Base-by-base conservation (phyloP, 164 flowering plant species). In the Dillenia turbinata region DNA sequence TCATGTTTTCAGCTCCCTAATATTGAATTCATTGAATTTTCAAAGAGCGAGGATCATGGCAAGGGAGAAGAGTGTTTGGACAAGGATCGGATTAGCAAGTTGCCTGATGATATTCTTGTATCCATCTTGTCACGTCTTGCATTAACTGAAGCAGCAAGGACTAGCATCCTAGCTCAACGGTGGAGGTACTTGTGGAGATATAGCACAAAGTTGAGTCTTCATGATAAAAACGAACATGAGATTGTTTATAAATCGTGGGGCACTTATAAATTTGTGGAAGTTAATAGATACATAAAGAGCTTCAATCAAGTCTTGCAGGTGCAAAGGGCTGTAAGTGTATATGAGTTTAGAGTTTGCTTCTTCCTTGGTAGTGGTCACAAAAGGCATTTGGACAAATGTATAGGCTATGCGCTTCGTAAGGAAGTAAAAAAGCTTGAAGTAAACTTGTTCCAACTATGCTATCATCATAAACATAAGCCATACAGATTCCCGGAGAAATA, bases 181-280 rank as follows among this genome's bases (percentile, higher is more conserved):
- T 67, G 65, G 70, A 54, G 47, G 6, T 9, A 48, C 8, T 17
- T 56, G 43, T 67, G 70, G 65, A 54, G 19, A 16, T 67, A 12
- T 14, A 48, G 49, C 5, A 44, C 65, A 14, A 33, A 44, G 5
- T 46, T 66, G 47, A 10, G 15, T 46, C 54, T 66, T 46, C 59
- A 66, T 59, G 52, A 52, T 17, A 15, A 24, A 6, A 3, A 33
- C 0, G 40, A 6, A 4, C 7, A 33, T 33, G 40, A 33, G 40
- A 33, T 33, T 33, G 48, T 5, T 8, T 0, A 8, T 11, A n/a
- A n/a, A n/a, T n/a, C n/a, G n/a, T 1, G 14, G 26, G 0, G 14
- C 14, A 6, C 7, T 12, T 9, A 44, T 50, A 9, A 13, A 46
- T 47, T 9, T 10, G 2, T 1, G 54, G 12, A 60, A 15, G 59